A percentile compares a stretch with the other conserved stretches of the same genome.
phyloP scores from a whole-genome alignment of 169 alveolate genomes.

The Cryptosporidium meleagridis region DNA sequence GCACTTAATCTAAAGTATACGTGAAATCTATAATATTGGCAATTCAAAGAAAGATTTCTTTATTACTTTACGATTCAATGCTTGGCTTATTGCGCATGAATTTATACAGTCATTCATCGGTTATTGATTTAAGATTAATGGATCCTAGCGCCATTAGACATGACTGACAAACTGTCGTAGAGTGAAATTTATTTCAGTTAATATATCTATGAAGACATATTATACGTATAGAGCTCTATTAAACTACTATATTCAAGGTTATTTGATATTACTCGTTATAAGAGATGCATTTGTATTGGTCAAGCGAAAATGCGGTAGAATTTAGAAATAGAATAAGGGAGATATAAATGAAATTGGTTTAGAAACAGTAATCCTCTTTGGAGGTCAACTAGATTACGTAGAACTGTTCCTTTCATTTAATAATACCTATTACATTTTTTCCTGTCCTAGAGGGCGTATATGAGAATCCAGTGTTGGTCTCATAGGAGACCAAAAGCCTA shows the following conservation, averaged over 20 bases:
- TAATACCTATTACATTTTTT: conserved; percentile 4
- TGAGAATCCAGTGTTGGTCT: conserved; percentile 46
- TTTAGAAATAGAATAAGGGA: conserved; percentile 37
- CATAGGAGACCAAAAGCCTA: conserved; percentile 50
- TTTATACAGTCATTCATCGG: background rate
- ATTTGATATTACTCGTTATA: conserved; percentile 31
- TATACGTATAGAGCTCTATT: conserved; percentile 30
- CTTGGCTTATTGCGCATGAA: background rate
- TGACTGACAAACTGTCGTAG: conserved; percentile 42
- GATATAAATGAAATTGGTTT: conserved; percentile 53
- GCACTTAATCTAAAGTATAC: background rate
- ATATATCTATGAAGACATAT: conserved; percentile 61
- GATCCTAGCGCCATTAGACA: conserved; percentile 68
- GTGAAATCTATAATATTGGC: background rate
- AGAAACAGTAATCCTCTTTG: conserved; percentile 15
- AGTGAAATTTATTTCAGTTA: conserved; percentile 2
- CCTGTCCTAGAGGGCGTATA: conserved; percentile 72
- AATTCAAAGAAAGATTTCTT: background rate
- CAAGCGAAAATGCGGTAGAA: conserved; percentile 58
- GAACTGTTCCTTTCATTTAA: conserved; percentile 7
- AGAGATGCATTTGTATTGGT: conserved; percentile 57
- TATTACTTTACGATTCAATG: background rate
- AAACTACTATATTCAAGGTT: conserved; percentile 19
- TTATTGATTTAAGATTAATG: background rate
- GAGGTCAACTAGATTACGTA: conserved; percentile 31